Evolutionary conservation across 352 stramenopile species (phyloP).

Genomic region (Lagenidium giganteum): DNA sequence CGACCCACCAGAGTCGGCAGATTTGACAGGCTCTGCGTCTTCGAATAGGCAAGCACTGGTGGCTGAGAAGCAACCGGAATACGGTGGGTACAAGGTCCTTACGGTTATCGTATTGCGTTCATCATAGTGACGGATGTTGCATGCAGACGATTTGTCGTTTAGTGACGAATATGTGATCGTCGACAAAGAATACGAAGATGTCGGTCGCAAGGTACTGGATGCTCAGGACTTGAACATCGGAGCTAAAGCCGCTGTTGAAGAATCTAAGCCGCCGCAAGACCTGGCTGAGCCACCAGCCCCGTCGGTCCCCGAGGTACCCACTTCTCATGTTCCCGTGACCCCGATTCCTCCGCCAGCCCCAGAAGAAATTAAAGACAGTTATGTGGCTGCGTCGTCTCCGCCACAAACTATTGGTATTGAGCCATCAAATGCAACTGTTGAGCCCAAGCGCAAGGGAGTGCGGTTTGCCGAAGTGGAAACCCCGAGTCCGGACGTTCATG

Average conservation of each 20-base stretch:
- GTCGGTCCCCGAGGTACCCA: too few species aligned
- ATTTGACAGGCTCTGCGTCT: slow-evolving; percentile 37
- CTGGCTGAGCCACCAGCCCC: too few species aligned
- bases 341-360: too few species aligned
- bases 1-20: slow-evolving; percentile 13
- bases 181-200: slow-evolving; percentile 76
- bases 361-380: too few species aligned
- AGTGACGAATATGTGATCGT: slow-evolving; percentile 84
- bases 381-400: slow-evolving; percentile 28
- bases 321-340: too few species aligned
- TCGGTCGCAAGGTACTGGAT: slow-evolving; percentile 64
- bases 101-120: background rate
- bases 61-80: slow-evolving; percentile 55
- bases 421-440: too few species aligned
- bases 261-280: too few species aligned
- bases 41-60: slow-evolving; percentile 60
- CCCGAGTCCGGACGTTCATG: too few species aligned
- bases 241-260: slow-evolving; percentile 32
- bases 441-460: too few species aligned
- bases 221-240: slow-evolving; percentile 39
- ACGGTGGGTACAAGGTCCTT: slow-evolving; percentile 47
- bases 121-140: background rate
- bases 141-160: slow-evolving; percentile 58
- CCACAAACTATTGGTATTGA: slow-evolving; percentile 6
- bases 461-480: too few species aligned